Evolutionary conservation across 768 basidiomycete genomes (phyloP), one percentile per base, ranked within the genome.

Genomic region (Lentinus brumalis): DNA sequence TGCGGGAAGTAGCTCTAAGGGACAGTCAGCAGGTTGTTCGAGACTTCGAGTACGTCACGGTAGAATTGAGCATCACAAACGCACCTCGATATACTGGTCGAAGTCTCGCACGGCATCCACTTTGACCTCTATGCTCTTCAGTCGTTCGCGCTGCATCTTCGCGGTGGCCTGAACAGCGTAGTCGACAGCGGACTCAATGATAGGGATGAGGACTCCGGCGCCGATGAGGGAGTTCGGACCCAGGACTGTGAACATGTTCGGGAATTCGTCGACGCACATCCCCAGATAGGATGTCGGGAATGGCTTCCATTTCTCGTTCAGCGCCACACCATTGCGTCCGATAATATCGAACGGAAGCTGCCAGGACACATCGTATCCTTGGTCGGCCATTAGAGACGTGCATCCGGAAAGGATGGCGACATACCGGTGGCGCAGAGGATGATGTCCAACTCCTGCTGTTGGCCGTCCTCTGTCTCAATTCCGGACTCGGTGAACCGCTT

Each of bases 381-480:
- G 46, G 18, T 31, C 53, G 42, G 8, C 7, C 12, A 8, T n/a
- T 38, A 44, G 52, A 29, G 41, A 59, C 16, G 46, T 8, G 46
- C 44, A 46, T n/a, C 18, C 26, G 35, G 29, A 35, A 46, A 40
- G 35, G 16, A 46, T 40, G 40, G 18, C 21, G 47, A 52, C 70
- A 35, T 47, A 81, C 85, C 85, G 55, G 86, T 89, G 1, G 87
- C 86, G 67, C 85, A 87, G 14, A 88, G 73, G 42, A 89, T 80
- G 42, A 86, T 71, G 65, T 89, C 86, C 42, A 87, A 73, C 4
- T 84, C 80, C 61, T 82, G 74, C 57, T 78, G 75, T 51, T 79
- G 72, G 0, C 86, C 87, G 58, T 89, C 85, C 3, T 56, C 74
- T 0, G 80, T 82, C 66, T 85, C 81, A 21, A 89, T 82, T 2